Evolutionary conservation across 768 basidiomycete species (phyloP).

Genomic region (Pholiota conissans): DNA sequence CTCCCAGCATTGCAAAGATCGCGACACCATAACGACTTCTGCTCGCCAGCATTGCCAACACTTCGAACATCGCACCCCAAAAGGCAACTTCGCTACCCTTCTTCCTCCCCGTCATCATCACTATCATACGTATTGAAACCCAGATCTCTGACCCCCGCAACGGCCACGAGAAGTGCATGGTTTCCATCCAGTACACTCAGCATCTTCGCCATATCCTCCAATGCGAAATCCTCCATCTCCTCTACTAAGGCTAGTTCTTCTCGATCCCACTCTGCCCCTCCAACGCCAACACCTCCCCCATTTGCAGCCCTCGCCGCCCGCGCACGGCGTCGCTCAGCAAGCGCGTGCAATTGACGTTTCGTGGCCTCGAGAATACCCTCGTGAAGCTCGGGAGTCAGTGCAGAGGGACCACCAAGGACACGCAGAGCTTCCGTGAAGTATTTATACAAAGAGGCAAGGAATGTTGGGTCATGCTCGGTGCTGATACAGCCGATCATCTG

Average conservation of each 20-base stretch:
- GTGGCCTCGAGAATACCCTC: constrained; percentile 65
- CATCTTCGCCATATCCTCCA: constrained; percentile 79
- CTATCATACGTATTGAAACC: constrained; percentile 53
- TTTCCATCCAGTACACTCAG: constrained; percentile 52
- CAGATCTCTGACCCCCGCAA: constrained; percentile 71
- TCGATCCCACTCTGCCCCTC: constrained; percentile 30
- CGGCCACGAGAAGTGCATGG: constrained; percentile 67
- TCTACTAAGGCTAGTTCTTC: constrained; percentile 74
- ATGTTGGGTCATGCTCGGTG: constrained; percentile 72
- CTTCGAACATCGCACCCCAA: too few relatives aligned
- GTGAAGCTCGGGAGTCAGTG: constrained; percentile 54
- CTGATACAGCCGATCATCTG: constrained; percentile 64
- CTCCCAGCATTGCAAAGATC: too few relatives aligned
- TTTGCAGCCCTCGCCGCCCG: constrained; percentile 40
- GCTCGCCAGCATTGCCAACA: too few relatives aligned
- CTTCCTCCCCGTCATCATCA: constrained; percentile 41
- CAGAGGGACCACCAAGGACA: constrained; percentile 54
- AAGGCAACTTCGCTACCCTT: too few relatives aligned
- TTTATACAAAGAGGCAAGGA: constrained; percentile 76
- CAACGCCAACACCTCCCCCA: too few relatives aligned
- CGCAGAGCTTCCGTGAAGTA: constrained; percentile 63
- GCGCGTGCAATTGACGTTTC: constrained; percentile 63
- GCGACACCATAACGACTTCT: too few relatives aligned
- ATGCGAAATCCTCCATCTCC: constrained; percentile 81
- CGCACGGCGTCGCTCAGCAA: constrained; percentile 68